Evolutionary conservation across 441 rosid genomes (phyloP).

Genomic region (Adansonia gregorii): DNA sequence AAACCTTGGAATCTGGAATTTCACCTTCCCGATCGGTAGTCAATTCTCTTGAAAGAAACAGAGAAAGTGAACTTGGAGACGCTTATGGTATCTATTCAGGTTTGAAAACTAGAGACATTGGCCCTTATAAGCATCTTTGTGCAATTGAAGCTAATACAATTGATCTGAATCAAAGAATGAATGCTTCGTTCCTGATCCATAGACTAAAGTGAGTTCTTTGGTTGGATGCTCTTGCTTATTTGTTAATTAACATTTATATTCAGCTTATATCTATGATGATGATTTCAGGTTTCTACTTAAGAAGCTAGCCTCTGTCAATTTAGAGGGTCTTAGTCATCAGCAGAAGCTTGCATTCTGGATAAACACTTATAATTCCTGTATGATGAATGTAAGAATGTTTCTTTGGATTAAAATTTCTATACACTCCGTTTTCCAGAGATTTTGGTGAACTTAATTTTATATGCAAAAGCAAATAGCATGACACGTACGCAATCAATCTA

Average conservation of each 20-base stretch:
- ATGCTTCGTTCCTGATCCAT: conserved; percentile 59
- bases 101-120: conserved; percentile 49
- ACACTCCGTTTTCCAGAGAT: neutral
- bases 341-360: conserved; percentile 95
- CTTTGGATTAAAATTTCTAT: neutral
- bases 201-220: conserved; percentile 60
- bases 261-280: conserved; percentile 18
- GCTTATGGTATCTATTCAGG: conserved; percentile 54
- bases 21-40: conserved; percentile 15
- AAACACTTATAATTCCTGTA: conserved; percentile 76
- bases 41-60: conserved; percentile 26
- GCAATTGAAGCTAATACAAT: conserved; percentile 54
- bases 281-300: conserved; percentile 57
- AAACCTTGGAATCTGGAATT: conserved; percentile 25
- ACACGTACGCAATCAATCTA: conserved; percentile 21
- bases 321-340: conserved; percentile 76
- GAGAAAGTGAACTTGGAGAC: conserved; percentile 43
- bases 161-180: conserved; percentile 55
- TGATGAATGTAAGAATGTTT: conserved; percentile 66
- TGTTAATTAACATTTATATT: neutral
- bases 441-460: neutral
- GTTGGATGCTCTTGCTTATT: neutral
- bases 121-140: conserved; percentile 58
- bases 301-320: conserved; percentile 69
- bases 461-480: neutral